Conservation (phyloP, 177 flowering plant genomes). For the Vitis hybrid region DNA sequence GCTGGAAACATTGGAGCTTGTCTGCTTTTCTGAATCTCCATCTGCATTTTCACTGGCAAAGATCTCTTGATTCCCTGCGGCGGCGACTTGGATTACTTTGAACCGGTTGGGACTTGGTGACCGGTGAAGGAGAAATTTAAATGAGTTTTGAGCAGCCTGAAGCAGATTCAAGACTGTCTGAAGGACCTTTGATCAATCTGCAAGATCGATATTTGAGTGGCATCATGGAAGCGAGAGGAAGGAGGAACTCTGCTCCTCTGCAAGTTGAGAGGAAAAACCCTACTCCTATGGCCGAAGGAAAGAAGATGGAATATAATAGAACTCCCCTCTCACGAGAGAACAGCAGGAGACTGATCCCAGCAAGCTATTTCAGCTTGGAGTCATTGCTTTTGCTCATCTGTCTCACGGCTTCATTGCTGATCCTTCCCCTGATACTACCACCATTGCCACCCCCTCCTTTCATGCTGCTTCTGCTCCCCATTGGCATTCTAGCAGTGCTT, state of each 20-base stretch:
- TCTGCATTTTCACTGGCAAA: neutral
- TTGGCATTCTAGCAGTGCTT: conserved; percentile 61
- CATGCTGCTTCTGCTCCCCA: conserved; percentile 79
- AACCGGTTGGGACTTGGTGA: neutral
- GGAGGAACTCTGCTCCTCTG: neutral
- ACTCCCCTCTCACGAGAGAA: conserved; percentile 27
- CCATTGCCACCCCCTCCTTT: conserved; percentile 95
- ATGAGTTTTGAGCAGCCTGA: conserved; percentile 27
- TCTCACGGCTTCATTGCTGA: conserved; percentile 66
- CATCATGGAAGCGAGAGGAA: conserved; percentile 24
- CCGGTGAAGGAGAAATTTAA: conserved; percentile 7
- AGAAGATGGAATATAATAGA: conserved; percentile 20
- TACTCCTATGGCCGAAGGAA: neutral
- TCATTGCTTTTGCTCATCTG: conserved; percentile 59
- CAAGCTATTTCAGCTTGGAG: conserved; percentile 60
- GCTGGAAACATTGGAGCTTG: neutral
- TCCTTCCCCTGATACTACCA: conserved; percentile 79
- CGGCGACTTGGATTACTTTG: neutral
- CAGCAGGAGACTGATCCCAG: conserved; percentile 26
- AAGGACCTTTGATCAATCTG: conserved; percentile 14
- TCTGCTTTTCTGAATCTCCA: neutral
- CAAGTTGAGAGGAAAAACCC: conserved; percentile 4
- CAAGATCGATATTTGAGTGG: conserved; percentile 8
- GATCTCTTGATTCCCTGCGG: neutral
- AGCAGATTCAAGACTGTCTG: conserved; percentile 14